Percentiles rank a stretch among this genome's conserved stretches.
phyloP scores from a whole-genome alignment of 78 protist genomes.

The Dictyostelium firmibasis region DNA sequence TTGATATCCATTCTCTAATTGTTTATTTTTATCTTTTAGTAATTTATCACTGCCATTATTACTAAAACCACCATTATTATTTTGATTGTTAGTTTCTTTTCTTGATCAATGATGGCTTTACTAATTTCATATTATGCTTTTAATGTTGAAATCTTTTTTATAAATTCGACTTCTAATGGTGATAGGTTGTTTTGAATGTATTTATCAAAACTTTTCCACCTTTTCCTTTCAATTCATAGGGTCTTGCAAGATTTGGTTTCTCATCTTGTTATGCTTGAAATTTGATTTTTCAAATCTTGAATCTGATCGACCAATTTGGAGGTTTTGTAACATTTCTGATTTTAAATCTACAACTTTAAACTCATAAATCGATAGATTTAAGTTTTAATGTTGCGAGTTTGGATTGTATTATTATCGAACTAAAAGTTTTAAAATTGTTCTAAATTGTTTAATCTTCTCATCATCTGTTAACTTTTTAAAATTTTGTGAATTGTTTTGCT shows the following conservation, averaged over 20 bases:
- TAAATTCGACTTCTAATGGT: slow-evolving; percentile 41
- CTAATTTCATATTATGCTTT: slow-evolving; percentile 17
- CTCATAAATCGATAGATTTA: slow-evolving; percentile 30
- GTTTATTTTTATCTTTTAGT: no score
- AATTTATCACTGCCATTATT: background rate
- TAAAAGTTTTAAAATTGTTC: slow-evolving; percentile 15
- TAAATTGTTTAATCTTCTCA: slow-evolving; percentile 53
- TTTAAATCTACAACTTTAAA: no score
- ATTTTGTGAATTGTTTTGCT: slow-evolving; percentile 58
- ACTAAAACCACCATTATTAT: background rate
- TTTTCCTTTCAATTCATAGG: no score
- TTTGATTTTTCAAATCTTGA: no score
- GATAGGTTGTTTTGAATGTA: slow-evolving; percentile 49
- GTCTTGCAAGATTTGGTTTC: background rate
- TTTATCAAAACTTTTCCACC: background rate
- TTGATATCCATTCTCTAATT: slow-evolving; percentile 60
- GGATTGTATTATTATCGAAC: slow-evolving; percentile 22
- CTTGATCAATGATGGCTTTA: no score
- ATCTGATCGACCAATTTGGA: no score
- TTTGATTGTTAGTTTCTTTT: background rate
- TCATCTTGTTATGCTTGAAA: background rate
- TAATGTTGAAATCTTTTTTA: slow-evolving; percentile 7
- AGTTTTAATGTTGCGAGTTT: slow-evolving; percentile 5
- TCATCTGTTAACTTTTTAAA: slow-evolving; percentile 65
- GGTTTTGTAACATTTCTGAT: no score